These are phyloP conservation scores for Sugiyamaella novakii DNA, from an alignment of 1,139 yeast species.

Conservation along the genomic window DNA sequence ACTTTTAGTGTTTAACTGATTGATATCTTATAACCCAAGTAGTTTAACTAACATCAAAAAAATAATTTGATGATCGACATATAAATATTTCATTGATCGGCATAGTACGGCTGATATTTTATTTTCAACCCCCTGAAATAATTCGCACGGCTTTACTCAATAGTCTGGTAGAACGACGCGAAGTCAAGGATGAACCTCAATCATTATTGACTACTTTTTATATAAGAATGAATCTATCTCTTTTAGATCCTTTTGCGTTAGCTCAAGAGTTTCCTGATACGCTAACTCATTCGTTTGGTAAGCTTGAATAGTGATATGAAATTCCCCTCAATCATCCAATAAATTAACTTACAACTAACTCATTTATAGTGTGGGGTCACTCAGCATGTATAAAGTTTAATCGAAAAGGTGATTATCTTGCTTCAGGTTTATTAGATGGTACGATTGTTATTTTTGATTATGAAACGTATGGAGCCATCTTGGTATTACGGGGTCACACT, in stretches of 20 bases:
- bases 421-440: constrained; percentile 84
- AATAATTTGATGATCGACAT: constrained; percentile 6
- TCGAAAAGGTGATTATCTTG: constrained; percentile 81
- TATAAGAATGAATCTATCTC: constrained; percentile 84
- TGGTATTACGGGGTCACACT: constrained; percentile 62
- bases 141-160: too few species aligned
- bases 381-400: constrained; percentile 75
- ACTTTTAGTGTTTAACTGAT: too few species aligned
- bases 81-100: neutral
- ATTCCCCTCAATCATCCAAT: too few species aligned
- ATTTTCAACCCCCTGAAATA: neutral
- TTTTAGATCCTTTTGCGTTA: constrained; percentile 89
- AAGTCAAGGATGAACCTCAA: neutral
- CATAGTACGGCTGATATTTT: neutral
- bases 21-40: too few species aligned
- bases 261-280: constrained; percentile 92
- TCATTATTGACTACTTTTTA: too few species aligned
- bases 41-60: too few species aligned
- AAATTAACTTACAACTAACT: too few species aligned
- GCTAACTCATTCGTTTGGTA: constrained; percentile 60
- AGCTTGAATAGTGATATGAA: constrained; percentile 21
- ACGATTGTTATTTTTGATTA: constrained; percentile 75
- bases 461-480: constrained; percentile 62
- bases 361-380: constrained; percentile 54
- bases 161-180: neutral